phyloP scores from a whole-genome alignment of 208 protist genomes.

The Angomonas ambiguus region DNA sequence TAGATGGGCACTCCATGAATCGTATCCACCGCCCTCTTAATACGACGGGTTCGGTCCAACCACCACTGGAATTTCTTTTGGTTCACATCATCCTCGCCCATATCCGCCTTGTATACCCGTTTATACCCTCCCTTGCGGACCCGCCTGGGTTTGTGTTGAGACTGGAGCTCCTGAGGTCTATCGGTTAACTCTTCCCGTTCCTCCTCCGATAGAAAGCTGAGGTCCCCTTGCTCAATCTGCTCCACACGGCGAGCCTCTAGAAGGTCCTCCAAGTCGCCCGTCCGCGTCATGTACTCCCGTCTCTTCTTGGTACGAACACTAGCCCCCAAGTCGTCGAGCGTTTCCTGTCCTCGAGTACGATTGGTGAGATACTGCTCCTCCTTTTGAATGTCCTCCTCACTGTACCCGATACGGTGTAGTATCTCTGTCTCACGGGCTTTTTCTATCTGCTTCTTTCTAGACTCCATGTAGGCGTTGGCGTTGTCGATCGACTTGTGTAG shows the following conservation, averaged over 20 bases:
- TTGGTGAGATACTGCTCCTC: constrained; percentile 82
- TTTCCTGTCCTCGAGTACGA: constrained; percentile 58
- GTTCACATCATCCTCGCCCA: constrained; percentile 57
- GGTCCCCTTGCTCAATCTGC: constrained; percentile 67
- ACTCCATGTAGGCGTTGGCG: constrained; percentile 71
- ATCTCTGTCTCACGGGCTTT: constrained; percentile 74
- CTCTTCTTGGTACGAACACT: constrained; percentile 56
- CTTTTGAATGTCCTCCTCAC: constrained; percentile 60
- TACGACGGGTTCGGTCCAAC: constrained; percentile 68
- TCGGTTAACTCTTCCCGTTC: constrained; percentile 49
- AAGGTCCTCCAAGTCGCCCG: constrained; percentile 70
- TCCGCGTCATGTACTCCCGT: constrained; percentile 31
- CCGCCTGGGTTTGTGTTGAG: constrained; percentile 32
- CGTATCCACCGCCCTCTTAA: constrained; percentile 73
- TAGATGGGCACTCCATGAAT: constrained; percentile 84
- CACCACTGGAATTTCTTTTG: constrained; percentile 77
- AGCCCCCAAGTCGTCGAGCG: constrained; percentile 75
- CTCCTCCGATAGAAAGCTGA: constrained; percentile 7
- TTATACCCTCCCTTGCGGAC: constrained; percentile 43
- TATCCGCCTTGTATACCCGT: constrained; percentile 67
- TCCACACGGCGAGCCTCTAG: constrained; percentile 68
- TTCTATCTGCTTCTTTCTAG: constrained; percentile 67
- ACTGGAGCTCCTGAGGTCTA: constrained; percentile 44
- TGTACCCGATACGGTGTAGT: constrained; percentile 73
- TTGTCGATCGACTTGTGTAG: constrained; percentile 79